These are phyloP conservation scores for Chaetomium strumarium DNA, from an alignment of 2,329 filamentous ascomycete genomes.

Conservation along the genomic window DNA sequence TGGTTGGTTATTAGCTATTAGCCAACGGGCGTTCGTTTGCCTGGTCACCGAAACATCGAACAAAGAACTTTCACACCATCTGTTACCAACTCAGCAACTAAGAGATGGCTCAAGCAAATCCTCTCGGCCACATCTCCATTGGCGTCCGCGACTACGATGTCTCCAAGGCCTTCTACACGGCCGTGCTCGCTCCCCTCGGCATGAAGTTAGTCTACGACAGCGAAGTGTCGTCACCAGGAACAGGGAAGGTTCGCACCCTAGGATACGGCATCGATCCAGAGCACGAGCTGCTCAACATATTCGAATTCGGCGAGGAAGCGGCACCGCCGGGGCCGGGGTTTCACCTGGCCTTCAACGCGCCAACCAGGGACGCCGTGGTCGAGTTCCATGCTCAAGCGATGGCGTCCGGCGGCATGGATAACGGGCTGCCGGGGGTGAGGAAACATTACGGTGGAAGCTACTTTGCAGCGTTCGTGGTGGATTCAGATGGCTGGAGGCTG, in stretches of 20 bases:
- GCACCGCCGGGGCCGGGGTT: slow-evolving; percentile 26
- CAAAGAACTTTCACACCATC: too few species aligned
- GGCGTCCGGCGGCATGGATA: slow-evolving; percentile 25
- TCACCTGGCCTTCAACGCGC: slow-evolving; percentile 32
- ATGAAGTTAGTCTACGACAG: slow-evolving; percentile 29
- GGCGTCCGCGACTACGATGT: slow-evolving; percentile 20
- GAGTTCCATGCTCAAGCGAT: slow-evolving; percentile 29
- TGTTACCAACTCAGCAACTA: too few species aligned
- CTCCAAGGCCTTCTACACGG: slow-evolving; percentile 30
- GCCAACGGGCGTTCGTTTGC: too few species aligned
- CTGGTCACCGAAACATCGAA: too few species aligned
- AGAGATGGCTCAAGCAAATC: slow-evolving; percentile 3
- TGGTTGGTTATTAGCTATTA: too few species aligned
- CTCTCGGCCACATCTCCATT: slow-evolving; percentile 24
- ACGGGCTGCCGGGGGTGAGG: slow-evolving; percentile 29
- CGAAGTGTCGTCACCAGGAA: slow-evolving; percentile 7
- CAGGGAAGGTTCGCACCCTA: slow-evolving; percentile 22
- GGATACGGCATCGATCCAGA: slow-evolving; percentile 28
- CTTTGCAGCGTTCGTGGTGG: slow-evolving; percentile 32
- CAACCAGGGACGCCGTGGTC: slow-evolving; percentile 26
- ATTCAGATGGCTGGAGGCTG: slow-evolving; percentile 31
- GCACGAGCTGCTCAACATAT: slow-evolving; percentile 29
- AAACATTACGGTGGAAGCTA: slow-evolving; percentile 29
- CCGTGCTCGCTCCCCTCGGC: slow-evolving; percentile 26
- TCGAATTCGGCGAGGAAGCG: slow-evolving; percentile 25